Conservation (phyloP, 2,329 filamentous ascomycete species). For the Tolypocladium inflatum region DNA sequence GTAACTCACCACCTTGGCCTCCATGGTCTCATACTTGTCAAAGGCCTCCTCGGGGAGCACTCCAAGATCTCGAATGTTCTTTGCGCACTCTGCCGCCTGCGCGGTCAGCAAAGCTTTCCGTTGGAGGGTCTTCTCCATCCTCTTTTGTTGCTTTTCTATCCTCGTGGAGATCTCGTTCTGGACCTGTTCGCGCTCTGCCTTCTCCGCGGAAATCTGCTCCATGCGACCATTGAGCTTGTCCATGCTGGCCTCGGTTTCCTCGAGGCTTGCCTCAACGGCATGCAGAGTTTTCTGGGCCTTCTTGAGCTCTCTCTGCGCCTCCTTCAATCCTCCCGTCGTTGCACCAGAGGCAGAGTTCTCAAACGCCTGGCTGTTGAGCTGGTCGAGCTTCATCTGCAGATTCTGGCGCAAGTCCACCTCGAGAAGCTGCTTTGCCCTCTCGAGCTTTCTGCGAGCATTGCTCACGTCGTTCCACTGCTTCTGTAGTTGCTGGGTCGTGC, state of each 20-base stretch:
- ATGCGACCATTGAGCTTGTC: conserved; percentile 43
- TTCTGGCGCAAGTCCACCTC: conserved; percentile 88
- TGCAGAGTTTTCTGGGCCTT: conserved; percentile 62
- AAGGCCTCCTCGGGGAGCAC: conserved; percentile 91
- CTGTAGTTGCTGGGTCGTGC: conserved; percentile 62
- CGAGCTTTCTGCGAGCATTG: conserved; percentile 63
- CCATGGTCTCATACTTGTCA: conserved; percentile 78
- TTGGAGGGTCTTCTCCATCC: conserved; percentile 84
- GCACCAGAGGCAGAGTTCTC: conserved; percentile 54
- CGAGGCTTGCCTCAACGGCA: conserved; percentile 57
- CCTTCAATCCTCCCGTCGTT: conserved; percentile 58
- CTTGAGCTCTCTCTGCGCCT: conserved; percentile 72
- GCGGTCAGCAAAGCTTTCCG: conserved; percentile 73
- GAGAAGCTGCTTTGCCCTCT: conserved; percentile 70
- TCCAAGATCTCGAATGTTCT: conserved; percentile 86
- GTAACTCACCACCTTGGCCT: conserved; percentile 59
- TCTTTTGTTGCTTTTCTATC: conserved; percentile 80
- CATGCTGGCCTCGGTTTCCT: conserved; percentile 65
- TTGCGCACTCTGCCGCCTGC: conserved; percentile 70
- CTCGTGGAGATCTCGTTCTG: conserved; percentile 66
- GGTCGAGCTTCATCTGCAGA: conserved; percentile 75
- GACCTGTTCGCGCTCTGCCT: conserved; percentile 55
- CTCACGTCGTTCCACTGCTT: conserved; percentile 70
- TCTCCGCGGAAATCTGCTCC: conserved; percentile 44
- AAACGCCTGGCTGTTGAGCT: conserved; percentile 67